phyloP scores from a whole-genome alignment of 2,329 filamentous ascomycete species.

The Verticillium albo-atrum region DNA sequence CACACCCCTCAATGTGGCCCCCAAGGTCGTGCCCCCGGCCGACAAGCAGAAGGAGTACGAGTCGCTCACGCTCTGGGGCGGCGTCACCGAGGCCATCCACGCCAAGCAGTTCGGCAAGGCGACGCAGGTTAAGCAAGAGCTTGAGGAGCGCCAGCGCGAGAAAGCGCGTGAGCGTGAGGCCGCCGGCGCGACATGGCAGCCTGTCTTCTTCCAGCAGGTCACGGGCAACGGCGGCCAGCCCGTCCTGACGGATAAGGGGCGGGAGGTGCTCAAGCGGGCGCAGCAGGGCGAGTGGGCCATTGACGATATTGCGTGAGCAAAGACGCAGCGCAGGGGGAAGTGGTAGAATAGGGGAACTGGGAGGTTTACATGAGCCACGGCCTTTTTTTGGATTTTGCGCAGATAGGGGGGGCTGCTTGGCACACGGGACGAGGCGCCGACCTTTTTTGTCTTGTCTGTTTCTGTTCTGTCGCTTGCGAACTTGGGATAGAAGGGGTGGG shows the following conservation, averaged over 20 bases:
- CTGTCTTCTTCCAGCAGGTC: constrained; percentile 76
- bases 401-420: too few relatives aligned
- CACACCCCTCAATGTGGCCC: constrained; percentile 70
- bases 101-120: constrained; percentile 80
- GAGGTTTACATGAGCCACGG: not conserved
- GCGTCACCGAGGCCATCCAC: constrained; percentile 80
- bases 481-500: not conserved
- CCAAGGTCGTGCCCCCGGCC: constrained; percentile 74
- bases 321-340: not conserved
- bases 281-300: constrained; percentile 50
- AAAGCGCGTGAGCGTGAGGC: constrained; percentile 77
- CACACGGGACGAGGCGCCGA: not conserved
- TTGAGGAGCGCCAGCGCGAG: constrained; percentile 85
- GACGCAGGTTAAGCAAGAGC: constrained; percentile 81
- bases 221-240: constrained; percentile 53
- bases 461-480: not conserved
- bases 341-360: not conserved
- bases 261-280: constrained; percentile 43
- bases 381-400: not conserved
- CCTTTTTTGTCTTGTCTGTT: not conserved
- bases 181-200: constrained; percentile 67
- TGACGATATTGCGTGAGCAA: constrained; percentile 33
- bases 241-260: constrained; percentile 50
- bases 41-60: constrained; percentile 84
- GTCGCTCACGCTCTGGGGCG: constrained; percentile 80